Evolutionary conservation across 345 rosid species (phyloP), one percentile per base, ranked within the genome.

Genomic region (Gossypium stocksii): DNA sequence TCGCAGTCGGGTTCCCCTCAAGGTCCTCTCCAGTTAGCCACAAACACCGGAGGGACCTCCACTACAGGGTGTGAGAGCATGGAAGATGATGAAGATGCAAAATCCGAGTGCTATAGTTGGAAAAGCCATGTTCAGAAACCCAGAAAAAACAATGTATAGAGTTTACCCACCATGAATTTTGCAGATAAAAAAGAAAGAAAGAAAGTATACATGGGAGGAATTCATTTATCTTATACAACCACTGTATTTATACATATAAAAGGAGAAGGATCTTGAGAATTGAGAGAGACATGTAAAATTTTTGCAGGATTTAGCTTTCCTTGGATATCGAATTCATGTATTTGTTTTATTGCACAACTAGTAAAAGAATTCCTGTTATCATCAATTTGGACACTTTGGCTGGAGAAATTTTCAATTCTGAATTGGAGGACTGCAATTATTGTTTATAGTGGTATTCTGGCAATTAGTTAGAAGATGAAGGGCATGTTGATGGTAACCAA

Each of bases 31-130:
- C 93, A 91, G 71, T 78, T 90, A 72, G 84, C 79, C n/a, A 80
- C 81, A 69, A 83, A 83, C 73, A 86, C 89, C 2, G 77, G 86
- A 75, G 87, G 88, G 74, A 80, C 84, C 81, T 85, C 89, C 43
- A 75, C 79, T 57, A 85, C 87, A 9, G 85, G 83, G 65, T 86
- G 82, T 13, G 96, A 94, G 65, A 85, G 88, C 83, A 80, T 88
- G 85, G 96, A 89, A 81, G 94, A 92, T 56, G 93, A 90, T 29
- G 91, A 90, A 67, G 97, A 92, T 73, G 87, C 85, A 69, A 90
- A 88, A 75, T 93, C 94, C 8, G 92, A 93, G 80, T 81, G 84
- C 62, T 86, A 77, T 78, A 88, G 88, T 88, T 84, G 87, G 91
- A 91, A 78, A 85, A 81, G 79, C 71, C 87, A 83, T 45, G 60